Conservation (phyloP, 2,329 filamentous ascomycete species). For the Talaromyces sp. region DNA sequence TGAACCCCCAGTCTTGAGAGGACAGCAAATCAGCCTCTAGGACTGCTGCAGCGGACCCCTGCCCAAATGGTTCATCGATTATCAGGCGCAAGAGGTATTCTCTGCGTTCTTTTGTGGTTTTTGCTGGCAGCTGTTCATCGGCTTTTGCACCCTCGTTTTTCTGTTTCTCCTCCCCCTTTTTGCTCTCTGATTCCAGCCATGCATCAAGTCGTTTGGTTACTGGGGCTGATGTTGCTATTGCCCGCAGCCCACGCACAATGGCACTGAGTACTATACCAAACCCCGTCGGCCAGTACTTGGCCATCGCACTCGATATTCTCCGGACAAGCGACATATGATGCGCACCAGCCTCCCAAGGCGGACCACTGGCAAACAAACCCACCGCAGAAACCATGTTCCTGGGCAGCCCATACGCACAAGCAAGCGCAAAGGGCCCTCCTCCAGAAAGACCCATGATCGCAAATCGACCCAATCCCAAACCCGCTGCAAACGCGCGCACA, state of each 20-base stretch:
- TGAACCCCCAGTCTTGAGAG: slow-evolving; percentile 22
- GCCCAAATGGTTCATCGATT: slow-evolving; percentile 21
- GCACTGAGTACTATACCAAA: slow-evolving; percentile 14
- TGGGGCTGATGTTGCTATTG: slow-evolving; percentile 14
- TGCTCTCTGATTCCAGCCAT: slow-evolving; percentile 13
- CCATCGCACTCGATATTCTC: slow-evolving; percentile 15
- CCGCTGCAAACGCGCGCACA: slow-evolving; percentile 33
- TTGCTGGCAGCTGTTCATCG: background rate
- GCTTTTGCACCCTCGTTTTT: too few species aligned
- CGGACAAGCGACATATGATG: slow-evolving; percentile 23
- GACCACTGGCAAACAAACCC: slow-evolving; percentile 8
- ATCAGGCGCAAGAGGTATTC: slow-evolving; percentile 11
- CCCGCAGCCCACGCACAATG: slow-evolving; percentile 16
- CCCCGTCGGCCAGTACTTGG: slow-evolving; percentile 18
- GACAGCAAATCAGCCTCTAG: slow-evolving; percentile 23
- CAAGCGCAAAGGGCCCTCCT: slow-evolving; percentile 44
- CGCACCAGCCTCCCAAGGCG: slow-evolving; percentile 29
- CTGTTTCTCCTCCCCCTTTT: slow-evolving; percentile 11
- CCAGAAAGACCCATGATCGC: slow-evolving; percentile 34
- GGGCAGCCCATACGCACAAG: slow-evolving; percentile 39
- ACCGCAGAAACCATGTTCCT: slow-evolving; percentile 8
- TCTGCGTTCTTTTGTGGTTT: slow-evolving; percentile 12
- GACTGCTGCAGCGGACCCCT: slow-evolving; percentile 19
- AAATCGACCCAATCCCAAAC: slow-evolving; percentile 30
- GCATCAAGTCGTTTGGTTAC: slow-evolving; percentile 18